Evolutionary conservation across 495 filamentous ascomycete genomes (phyloP).

Genomic region (Penicillium macrosclerotiorum): DNA sequence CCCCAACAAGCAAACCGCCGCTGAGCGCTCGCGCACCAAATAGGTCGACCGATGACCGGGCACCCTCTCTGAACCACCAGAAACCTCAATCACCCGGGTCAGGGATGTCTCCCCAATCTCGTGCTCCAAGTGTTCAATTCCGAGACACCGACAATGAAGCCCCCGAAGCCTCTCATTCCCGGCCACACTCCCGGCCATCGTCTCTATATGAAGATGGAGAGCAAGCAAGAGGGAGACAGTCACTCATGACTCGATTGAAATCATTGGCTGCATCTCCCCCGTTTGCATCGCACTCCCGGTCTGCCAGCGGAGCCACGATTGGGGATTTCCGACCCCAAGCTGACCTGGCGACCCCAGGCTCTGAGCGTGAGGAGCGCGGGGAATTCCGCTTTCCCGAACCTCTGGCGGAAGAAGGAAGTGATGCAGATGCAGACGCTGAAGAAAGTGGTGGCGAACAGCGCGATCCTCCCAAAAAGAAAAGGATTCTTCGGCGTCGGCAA

Average conservation of each 20-base stretch:
- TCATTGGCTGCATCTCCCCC: slow-evolving; percentile 47
- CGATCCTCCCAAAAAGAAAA: slow-evolving; percentile 48
- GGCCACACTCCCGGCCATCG: slow-evolving; percentile 53
- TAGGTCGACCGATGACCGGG: slow-evolving; percentile 23
- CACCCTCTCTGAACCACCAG: slow-evolving; percentile 18
- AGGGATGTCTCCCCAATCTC: slow-evolving; percentile 44
- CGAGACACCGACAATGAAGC: slow-evolving; percentile 48
- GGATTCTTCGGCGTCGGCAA: slow-evolving; percentile 45
- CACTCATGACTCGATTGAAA: slow-evolving; percentile 67
- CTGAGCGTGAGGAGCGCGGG: slow-evolving; percentile 51
- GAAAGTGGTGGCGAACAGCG: slow-evolving; percentile 54
- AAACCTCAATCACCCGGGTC: slow-evolving; percentile 28
- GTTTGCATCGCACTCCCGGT: slow-evolving; percentile 42
- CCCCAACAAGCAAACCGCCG: slow-evolving; percentile 21
- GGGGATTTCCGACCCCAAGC: slow-evolving; percentile 28
- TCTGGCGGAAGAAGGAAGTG: slow-evolving; percentile 61
- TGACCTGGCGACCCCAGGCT: slow-evolving; percentile 38
- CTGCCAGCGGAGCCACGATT: slow-evolving; percentile 40
- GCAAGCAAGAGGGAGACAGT: slow-evolving; percentile 53
- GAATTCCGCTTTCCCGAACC: slow-evolving; percentile 54
- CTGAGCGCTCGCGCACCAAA: slow-evolving; percentile 29
- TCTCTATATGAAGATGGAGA: slow-evolving; percentile 59
- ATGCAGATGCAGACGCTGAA: slow-evolving; percentile 76
- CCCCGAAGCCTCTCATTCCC: slow-evolving; percentile 41
- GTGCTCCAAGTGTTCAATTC: slow-evolving; percentile 65